These are phyloP conservation scores for Neopestalotiopsis rosae DNA, from an alignment of 2,329 filamentous ascomycete species.

Conservation along the genomic window DNA sequence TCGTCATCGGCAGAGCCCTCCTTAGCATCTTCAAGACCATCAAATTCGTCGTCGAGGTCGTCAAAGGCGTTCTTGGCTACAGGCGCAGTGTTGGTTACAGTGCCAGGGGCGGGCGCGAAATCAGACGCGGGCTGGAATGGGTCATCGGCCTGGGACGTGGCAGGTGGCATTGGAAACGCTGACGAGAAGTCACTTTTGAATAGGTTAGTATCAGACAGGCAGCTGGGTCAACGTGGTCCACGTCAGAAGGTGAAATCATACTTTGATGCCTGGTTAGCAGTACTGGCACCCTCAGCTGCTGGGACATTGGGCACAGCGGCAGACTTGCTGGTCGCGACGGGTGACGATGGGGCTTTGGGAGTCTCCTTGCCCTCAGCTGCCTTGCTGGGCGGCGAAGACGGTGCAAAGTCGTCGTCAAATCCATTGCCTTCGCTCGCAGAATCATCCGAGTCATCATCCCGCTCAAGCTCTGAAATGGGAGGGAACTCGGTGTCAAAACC, in stretches of 20 bases:
- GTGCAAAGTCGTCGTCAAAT: constrained; percentile 92
- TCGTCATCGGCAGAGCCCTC: constrained; percentile 82
- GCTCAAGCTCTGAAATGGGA: constrained; percentile 85
- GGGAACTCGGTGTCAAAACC: constrained; percentile 83
- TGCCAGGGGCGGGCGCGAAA: constrained; percentile 41
- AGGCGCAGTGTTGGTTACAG: constrained; percentile 37
- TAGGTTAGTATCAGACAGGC: constrained; percentile 27
- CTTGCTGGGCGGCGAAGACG: constrained; percentile 57
- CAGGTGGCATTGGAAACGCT: constrained; percentile 41
- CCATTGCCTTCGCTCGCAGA: constrained; percentile 79
- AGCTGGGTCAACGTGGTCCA: constrained; percentile 15
- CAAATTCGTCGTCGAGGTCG: constrained; percentile 81
- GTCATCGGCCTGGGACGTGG: constrained; percentile 35
- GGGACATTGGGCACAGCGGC: constrained; percentile 33
- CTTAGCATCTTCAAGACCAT: constrained; percentile 83
- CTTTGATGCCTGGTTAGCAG: constrained; percentile 34
- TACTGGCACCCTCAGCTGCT: constrained; percentile 26
- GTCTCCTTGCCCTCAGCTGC: constrained; percentile 32
- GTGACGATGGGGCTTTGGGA: constrained; percentile 32
- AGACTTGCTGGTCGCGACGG: constrained; percentile 33
- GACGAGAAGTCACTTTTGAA: constrained; percentile 35
- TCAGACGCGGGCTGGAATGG: constrained; percentile 37
- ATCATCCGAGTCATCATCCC: constrained; percentile 86
- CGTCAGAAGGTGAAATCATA: constrained; percentile 28
- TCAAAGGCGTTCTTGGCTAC: constrained; percentile 65